Percentiles rank a stretch among this genome's conserved stretches.
Conservation (phyloP, 2,329 filamentous ascomycete genomes). For the Calonectria hongkongensis region DNA sequence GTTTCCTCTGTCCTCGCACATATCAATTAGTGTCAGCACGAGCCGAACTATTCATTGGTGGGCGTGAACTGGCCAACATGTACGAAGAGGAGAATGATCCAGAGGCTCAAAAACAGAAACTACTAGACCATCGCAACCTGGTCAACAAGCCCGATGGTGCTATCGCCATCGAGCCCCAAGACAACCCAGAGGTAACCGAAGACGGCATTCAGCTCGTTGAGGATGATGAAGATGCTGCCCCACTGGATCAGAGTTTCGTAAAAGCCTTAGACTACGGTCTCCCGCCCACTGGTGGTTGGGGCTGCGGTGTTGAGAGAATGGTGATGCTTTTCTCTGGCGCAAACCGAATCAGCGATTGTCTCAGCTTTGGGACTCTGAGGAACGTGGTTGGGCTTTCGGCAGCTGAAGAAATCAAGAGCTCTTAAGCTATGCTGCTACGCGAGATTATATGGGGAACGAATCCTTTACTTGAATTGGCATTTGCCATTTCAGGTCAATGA, state of each 20-base stretch:
- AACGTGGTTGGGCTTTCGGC: slow-evolving; percentile 75
- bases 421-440: neutral
- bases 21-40: slow-evolving; percentile 86
- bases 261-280: slow-evolving; percentile 90
- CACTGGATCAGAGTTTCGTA: slow-evolving; percentile 87
- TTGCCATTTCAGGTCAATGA: slow-evolving; percentile 19
- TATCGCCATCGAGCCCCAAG: slow-evolving; percentile 54
- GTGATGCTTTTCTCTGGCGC: slow-evolving; percentile 92
- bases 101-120: slow-evolving; percentile 88
- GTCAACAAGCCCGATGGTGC: slow-evolving; percentile 60
- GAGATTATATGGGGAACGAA: slow-evolving; percentile 30
- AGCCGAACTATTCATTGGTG: slow-evolving; percentile 88
- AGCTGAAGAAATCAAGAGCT: slow-evolving; percentile 55
- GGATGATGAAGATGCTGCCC: slow-evolving; percentile 67
- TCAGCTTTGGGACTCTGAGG: slow-evolving; percentile 91
- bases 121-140: slow-evolving; percentile 72
- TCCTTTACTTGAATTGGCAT: slow-evolving; percentile 27
- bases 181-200: slow-evolving; percentile 62
- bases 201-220: slow-evolving; percentile 44
- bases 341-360: slow-evolving; percentile 87
- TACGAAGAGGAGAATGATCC: slow-evolving; percentile 99
- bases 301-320: slow-evolving; percentile 91
- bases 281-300: slow-evolving; percentile 98
- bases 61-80: slow-evolving; percentile 92
- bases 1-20: slow-evolving; percentile 81